A percentile compares a stretch with the other conserved stretches of the same genome.
Conservation (phyloP, 2,329 filamentous ascomycete species). For the Aspergillus awamori region DNA sequence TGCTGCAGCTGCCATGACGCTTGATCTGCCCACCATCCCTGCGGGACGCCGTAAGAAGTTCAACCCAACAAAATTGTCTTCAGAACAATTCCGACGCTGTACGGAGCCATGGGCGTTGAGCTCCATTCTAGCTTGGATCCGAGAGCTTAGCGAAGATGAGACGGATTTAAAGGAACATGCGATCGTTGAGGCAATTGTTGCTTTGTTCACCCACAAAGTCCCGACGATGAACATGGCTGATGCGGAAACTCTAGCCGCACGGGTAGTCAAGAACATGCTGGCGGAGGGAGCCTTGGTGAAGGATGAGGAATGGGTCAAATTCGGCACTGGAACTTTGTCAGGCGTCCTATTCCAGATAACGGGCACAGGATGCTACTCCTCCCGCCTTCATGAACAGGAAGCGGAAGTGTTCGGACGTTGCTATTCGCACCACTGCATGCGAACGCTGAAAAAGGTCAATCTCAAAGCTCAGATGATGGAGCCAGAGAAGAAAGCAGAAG, state of each 20-base stretch:
- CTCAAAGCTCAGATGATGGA: constrained; percentile 72
- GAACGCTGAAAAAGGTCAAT: constrained; percentile 93
- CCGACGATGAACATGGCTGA: constrained; percentile 98
- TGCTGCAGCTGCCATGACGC: constrained; percentile 57
- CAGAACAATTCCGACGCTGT: constrained; percentile 81
- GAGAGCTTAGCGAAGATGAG: constrained; percentile 87
- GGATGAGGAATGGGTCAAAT: constrained; percentile 98
- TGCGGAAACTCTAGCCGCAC: constrained; percentile 80
- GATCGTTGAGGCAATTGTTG: constrained; percentile 83
- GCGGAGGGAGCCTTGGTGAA: constrained; percentile 74
- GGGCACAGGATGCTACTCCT: constrained; percentile 86
- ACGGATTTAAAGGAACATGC: constrained; percentile 81
- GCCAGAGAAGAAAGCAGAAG: constrained; percentile 69
- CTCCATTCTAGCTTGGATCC: constrained; percentile 82
- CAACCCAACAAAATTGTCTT: constrained; percentile 78
- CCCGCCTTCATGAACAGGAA: constrained; percentile 72
- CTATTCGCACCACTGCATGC: constrained; percentile 91
- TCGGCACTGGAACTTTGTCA: constrained; percentile 76
- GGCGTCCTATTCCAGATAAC: constrained; percentile 94
- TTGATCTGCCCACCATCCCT: constrained; percentile 84
- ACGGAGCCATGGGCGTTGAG: constrained; percentile 91
- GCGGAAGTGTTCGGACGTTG: constrained; percentile 70
- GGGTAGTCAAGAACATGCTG: constrained; percentile 79
- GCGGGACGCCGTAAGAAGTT: constrained; percentile 80
- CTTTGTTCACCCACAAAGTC: constrained; percentile 89